Evolutionary conservation across 306 rosid species (phyloP).

Genomic region (Albizia julibrissin): DNA sequence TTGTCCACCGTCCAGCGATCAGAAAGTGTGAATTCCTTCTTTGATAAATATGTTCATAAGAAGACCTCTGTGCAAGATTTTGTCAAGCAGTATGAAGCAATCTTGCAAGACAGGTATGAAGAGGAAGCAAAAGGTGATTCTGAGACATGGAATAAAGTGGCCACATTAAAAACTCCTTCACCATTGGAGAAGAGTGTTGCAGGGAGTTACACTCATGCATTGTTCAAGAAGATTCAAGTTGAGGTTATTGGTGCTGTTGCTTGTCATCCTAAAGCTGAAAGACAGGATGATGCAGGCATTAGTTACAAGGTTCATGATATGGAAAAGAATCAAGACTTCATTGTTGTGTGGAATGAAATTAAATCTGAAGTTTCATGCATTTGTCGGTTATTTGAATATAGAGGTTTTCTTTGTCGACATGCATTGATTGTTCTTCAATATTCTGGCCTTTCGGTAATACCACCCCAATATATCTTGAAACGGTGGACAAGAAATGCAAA

Average conservation of each 20-base stretch:
- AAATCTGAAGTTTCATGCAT: slow-evolving; percentile 78
- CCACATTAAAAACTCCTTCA: slow-evolving; percentile 82
- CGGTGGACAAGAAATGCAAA: slow-evolving; percentile 95
- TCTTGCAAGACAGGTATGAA: slow-evolving; percentile 94
- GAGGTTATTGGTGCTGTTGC: slow-evolving; percentile 97
- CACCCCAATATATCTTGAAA: slow-evolving; percentile 79
- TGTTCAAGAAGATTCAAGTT: slow-evolving; percentile 89
- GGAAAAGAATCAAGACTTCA: slow-evolving; percentile 71
- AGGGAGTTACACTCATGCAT: slow-evolving; percentile 76
- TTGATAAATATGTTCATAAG: slow-evolving; percentile 92
- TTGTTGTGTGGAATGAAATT: slow-evolving; percentile 67
- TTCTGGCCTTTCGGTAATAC: slow-evolving; percentile 75
- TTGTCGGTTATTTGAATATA: slow-evolving; percentile 85
- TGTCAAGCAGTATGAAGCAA: slow-evolving; percentile 74
- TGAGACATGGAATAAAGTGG: slow-evolving; percentile 86
- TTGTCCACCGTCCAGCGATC: slow-evolving; percentile 86
- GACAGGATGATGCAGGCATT: slow-evolving; percentile 60
- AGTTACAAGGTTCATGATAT: slow-evolving; percentile 81
- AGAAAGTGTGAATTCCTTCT: slow-evolving; percentile 89
- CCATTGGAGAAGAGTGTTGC: slow-evolving; percentile 93
- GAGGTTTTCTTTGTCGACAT: slow-evolving; percentile 97
- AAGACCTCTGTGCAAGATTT: slow-evolving; percentile 90
- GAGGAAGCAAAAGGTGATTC: slow-evolving; percentile 99
- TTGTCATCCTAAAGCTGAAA: slow-evolving; percentile 83
- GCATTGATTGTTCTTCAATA: slow-evolving; percentile 92